Evolutionary conservation across 2,329 filamentous ascomycete genomes (phyloP).

Genomic region (Tothia fuscella): DNA sequence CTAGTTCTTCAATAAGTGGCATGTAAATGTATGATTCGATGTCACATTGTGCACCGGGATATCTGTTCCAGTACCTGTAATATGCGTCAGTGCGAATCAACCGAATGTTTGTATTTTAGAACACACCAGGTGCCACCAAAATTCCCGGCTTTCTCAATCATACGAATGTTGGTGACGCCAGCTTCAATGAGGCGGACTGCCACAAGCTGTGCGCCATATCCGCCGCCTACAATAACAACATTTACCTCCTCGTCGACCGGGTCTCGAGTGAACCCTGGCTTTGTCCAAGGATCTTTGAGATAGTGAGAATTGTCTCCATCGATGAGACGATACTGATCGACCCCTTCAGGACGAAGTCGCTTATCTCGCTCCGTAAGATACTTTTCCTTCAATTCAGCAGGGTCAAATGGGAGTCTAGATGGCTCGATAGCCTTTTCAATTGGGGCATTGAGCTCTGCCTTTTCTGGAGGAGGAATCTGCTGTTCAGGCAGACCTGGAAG

Average conservation of each 20-base stretch:
- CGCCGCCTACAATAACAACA: constrained; percentile 33
- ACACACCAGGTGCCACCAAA: constrained; percentile 38
- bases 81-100: constrained; percentile 7
- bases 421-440: background rate
- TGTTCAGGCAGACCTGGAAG: too few relatives aligned
- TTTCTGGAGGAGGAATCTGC: too few relatives aligned
- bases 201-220: constrained; percentile 32
- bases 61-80: constrained; percentile 32
- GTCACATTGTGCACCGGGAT: constrained; percentile 39
- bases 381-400: constrained; percentile 16
- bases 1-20: constrained; percentile 45
- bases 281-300: background rate
- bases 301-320: background rate
- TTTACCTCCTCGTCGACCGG: constrained; percentile 18
- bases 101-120: too few relatives aligned
- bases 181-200: constrained; percentile 29
- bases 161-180: constrained; percentile 26
- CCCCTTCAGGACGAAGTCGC: constrained; percentile 16
- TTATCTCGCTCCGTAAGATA: constrained; percentile 20
- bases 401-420: background rate
- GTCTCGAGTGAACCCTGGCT: constrained; percentile 12
- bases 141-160: constrained; percentile 34
- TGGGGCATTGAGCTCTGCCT: background rate
- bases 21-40: constrained; percentile 46
- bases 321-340: background rate